phyloP scores from a whole-genome alignment of 2,329 filamentous ascomycete species.

The Chaetothyriales sp. region DNA sequence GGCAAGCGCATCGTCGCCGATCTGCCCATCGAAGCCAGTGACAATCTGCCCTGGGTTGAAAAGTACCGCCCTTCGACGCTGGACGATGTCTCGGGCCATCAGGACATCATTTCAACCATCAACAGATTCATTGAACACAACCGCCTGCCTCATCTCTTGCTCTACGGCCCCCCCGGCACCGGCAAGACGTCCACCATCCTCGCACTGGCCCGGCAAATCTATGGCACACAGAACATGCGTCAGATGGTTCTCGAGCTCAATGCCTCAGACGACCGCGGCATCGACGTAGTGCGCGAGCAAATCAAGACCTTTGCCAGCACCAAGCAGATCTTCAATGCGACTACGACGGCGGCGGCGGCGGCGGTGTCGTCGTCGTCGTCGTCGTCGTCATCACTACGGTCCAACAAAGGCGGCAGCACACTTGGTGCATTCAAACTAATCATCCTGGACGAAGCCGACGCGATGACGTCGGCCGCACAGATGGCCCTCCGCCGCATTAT shows the following conservation, averaged over 20 bases:
- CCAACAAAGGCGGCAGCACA: conserved; percentile 28
- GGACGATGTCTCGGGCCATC: conserved; percentile 86
- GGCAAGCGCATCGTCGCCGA: conserved; percentile 89
- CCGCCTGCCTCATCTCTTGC: conserved; percentile 81
- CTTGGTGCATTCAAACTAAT: conserved; percentile 85
- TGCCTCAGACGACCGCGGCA: conserved; percentile 90
- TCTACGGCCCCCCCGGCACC: conserved; percentile 92
- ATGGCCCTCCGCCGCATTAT: conserved; percentile 96
- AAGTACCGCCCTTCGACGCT: conserved; percentile 88
- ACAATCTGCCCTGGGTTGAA: conserved; percentile 93
- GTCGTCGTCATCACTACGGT: conserved; percentile 30
- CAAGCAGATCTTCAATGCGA: conserved; percentile 84
- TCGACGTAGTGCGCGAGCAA: conserved; percentile 94
- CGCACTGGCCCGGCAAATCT: conserved; percentile 83
- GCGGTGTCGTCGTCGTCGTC: no score
- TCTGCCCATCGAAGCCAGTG: conserved; percentile 82
- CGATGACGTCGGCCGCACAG: conserved; percentile 97
- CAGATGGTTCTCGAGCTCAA: conserved; percentile 99
- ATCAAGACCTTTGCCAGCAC: conserved; percentile 93
- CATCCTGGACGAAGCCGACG: conserved; percentile 95
- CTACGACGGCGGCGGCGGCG: conserved; percentile 34
- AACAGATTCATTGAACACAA: conserved; percentile 96
- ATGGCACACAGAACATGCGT: conserved; percentile 79
- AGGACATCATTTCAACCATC: conserved; percentile 93
- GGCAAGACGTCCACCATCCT: conserved; percentile 96